phyloP scores from a whole-genome alignment of 2,329 filamentous ascomycete genomes.

The Ophiostoma sp. region DNA sequence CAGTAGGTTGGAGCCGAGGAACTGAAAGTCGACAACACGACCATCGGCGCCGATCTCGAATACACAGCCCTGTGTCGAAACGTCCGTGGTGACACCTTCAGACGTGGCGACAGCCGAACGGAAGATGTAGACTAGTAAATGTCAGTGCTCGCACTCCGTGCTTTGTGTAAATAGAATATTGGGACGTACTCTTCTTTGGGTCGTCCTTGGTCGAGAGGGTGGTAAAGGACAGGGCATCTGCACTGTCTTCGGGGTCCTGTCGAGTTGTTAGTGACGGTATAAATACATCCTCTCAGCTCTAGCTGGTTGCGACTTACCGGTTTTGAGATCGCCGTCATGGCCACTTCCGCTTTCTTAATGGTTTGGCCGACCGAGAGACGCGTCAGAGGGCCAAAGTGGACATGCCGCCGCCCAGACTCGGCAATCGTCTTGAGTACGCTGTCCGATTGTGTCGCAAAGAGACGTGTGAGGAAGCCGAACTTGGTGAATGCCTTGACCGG shows the following conservation, averaged over 20 bases:
- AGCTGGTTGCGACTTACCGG: slow-evolving; percentile 34
- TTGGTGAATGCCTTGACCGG: slow-evolving; percentile 54
- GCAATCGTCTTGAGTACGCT: slow-evolving; percentile 67
- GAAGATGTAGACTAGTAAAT: slow-evolving; percentile 57
- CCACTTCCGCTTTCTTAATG: slow-evolving; percentile 57
- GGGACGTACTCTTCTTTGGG: slow-evolving; percentile 40
- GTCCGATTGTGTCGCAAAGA: slow-evolving; percentile 59
- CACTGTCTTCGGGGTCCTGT: slow-evolving; percentile 37
- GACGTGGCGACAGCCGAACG: slow-evolving; percentile 52
- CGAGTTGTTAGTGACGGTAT: not conserved
- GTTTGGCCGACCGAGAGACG: slow-evolving; percentile 47
- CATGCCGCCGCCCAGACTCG: slow-evolving; percentile 66
- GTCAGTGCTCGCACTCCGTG: no score
- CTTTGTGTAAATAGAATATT: not conserved
- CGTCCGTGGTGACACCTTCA: slow-evolving; percentile 59
- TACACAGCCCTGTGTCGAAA: slow-evolving; percentile 42
- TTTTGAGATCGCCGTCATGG: slow-evolving; percentile 48
- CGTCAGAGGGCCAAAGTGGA: slow-evolving; percentile 62
- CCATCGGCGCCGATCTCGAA: slow-evolving; percentile 44
- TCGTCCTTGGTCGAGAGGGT: slow-evolving; percentile 31
- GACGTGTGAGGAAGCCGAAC: slow-evolving; percentile 63
- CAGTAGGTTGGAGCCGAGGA: slow-evolving; percentile 62
- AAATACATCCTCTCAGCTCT: not conserved
- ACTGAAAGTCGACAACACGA: slow-evolving; percentile 63
- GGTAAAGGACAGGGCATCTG: slow-evolving; percentile 42